Conservation (phyloP, 768 basidiomycete genomes). For the Mycena chlorophos region DNA sequence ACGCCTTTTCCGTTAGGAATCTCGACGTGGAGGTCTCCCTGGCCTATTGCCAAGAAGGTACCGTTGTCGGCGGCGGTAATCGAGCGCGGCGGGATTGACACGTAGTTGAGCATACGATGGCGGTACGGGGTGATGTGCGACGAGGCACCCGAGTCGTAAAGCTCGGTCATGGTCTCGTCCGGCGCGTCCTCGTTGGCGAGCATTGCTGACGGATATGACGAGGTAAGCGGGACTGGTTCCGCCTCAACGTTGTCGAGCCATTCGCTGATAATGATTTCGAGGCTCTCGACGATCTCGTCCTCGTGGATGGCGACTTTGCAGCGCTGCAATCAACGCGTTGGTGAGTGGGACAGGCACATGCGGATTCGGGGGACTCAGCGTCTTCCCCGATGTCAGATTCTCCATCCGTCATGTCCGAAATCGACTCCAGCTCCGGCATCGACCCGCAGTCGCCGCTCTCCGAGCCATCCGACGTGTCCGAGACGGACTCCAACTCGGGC, state of each 20-base stretch:
- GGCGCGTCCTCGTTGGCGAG: not conserved
- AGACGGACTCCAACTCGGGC: not conserved
- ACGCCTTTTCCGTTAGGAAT: conserved; percentile 16
- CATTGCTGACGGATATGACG: not conserved
- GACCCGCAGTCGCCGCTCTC: not conserved
- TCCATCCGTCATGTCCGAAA: not conserved
- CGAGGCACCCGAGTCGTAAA: conserved; percentile 23
- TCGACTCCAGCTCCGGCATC: not conserved
- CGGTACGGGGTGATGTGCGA: conserved; percentile 18
- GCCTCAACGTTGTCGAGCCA: conserved; percentile 17
- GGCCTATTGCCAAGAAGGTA: conserved; percentile 17
- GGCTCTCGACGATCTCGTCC: not conserved
- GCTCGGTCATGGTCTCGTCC: conserved; percentile 8
- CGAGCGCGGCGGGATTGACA: conserved; percentile 3
- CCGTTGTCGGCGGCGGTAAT: conserved; percentile 19
- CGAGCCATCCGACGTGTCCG: not conserved
- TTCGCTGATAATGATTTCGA: not conserved
- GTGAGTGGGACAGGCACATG: not conserved
- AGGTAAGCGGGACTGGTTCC: conserved; percentile 5
- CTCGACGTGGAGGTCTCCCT: conserved; percentile 16
- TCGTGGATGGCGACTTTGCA: not conserved
- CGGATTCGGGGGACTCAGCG: conserved; percentile 3
- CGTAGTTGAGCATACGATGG: conserved; percentile 19
- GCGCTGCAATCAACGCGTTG: too few species aligned
- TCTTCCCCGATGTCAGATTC: conserved; percentile 2